Base-by-base conservation (phyloP, 768 basidiomycete genomes). In the Ramaria sp. region DNA sequence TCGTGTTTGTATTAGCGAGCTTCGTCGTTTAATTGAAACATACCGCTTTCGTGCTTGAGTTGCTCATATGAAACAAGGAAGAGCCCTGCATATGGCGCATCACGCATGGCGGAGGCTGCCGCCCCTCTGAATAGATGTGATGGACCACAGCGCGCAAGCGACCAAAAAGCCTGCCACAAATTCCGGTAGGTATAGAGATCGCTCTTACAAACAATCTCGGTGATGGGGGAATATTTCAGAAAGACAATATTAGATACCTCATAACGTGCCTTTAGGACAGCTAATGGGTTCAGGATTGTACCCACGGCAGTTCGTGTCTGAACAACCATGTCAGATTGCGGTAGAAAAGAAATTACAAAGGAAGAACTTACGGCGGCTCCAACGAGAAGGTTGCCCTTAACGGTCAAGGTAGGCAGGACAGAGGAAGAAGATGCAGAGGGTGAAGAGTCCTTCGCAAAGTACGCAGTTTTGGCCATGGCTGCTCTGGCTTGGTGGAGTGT, bases 41-140 rank as follows among this genome's bases (percentile, higher is more conserved):
- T 65, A 86, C 88, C 73, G 3, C 80, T 71, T 61, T 88, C 78
- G 48, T 75, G 73, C 66, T 97, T 97, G 58, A 89, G 78, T 43
- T 80, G 79, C 67, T 97, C 93, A 63, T 97, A 97, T 56, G 85
- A 79, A 2, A 91, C 78, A 34, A 95, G 73, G 61, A 93, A 97
- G 5, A 96, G 67, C 3, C 93, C 94, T 1, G 94, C 91, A 61
- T 94, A 92, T 0, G 94, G 94, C 12, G 92, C 94, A 66, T 97
- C 94, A 45, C 94, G 79, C n/a, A 93, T 73, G 1, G 92, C 87
- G 1, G 91, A 90, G 0, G 92, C 88, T 22, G 85, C 61, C 63
- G 92, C 85, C 0, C 94, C 94, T 45, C 88, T 84, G 62, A 93
- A 79, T 27, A 94, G 71, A 59, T 90, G 91, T 22, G 81, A 77